These are phyloP conservation scores for Crithidia brevicula DNA, from an alignment of 208 protist genomes.

Conservation along the genomic window DNA sequence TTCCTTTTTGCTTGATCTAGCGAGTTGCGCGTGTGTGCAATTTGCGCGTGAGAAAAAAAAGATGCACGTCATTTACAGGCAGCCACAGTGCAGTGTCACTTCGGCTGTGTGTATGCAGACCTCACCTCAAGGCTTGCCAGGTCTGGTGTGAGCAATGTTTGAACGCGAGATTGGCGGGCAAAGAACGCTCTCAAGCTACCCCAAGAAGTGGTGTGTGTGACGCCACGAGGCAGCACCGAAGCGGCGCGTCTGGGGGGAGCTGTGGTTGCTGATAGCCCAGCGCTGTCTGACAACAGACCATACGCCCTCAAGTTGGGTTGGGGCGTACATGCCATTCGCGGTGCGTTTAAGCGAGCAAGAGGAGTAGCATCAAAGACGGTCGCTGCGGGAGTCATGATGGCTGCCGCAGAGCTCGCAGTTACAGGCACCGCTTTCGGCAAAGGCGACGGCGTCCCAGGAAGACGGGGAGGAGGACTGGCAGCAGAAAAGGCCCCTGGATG, in stretches of 20 bases:
- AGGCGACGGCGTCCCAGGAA: conserved; percentile 10
- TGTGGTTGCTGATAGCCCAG: neutral
- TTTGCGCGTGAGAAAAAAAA: no score
- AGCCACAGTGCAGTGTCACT: no score
- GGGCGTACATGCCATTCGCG: neutral
- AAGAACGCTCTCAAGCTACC: conserved; percentile 17
- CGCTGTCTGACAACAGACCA: neutral
- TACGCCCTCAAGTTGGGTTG: neutral
- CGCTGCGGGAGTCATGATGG: neutral
- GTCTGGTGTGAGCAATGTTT: conserved; percentile 10
- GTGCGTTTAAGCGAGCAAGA: neutral
- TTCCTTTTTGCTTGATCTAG: no score
- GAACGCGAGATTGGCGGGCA: conserved; percentile 9
- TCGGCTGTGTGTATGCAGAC: neutral
- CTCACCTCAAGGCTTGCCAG: neutral
- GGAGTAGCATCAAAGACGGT: neutral
- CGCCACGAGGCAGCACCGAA: conserved; percentile 8
- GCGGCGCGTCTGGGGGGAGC: neutral
- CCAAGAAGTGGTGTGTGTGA: conserved; percentile 22
- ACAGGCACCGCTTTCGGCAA: neutral
- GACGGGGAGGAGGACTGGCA: conserved; percentile 19
- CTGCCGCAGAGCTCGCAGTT: neutral
- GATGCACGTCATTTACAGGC: no score
- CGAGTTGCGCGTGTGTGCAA: no score
- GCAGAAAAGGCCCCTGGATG: neutral